Evolutionary conservation across 2,329 filamentous ascomycete genomes (phyloP), one percentile per base, ranked within the genome.

Genomic region (Ceratocystis diversiconidia): DNA sequence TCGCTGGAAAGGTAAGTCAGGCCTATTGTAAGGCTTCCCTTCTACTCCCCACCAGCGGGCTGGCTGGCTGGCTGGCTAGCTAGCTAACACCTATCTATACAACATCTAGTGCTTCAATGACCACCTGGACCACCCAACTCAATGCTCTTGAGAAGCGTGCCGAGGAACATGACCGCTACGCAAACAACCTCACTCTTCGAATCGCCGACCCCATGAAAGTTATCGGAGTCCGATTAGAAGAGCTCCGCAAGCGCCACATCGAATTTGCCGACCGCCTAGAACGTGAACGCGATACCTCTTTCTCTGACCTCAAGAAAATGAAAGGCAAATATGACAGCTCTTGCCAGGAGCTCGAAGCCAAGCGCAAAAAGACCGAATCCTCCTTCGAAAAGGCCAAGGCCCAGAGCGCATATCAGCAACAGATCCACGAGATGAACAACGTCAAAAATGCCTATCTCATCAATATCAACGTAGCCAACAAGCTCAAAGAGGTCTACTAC

Each of bases 381-480:
- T 85, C 91, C n/a, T 95, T 94, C 72, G 92, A 97, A 74, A 96
- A 96, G 77, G 78, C 84, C 69, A 99, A 96, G 78, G 91, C 92
- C 6, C 89, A 96, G 73, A 87, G 85, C 73, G 86, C 90, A 46
- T 99, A 95, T 75, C 90, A 95, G 72, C 90, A 96, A 73, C 92
- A 97, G 75, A 81, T 95, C 68, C 78, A 86, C 68, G 94, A 99
- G 71, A 97, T 97, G 94, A 89, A 94, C 76, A 99, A 99, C 73
- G 83, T 88, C 74, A 99, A 99, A 80, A 99, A 99, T 74, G 91
- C 89, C n/a, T 99, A 99, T 73, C 79, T 99, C 68, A 96, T 99
- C 72, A 83, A 85, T 68, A 96, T 99, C 77, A 95, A 95, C 73
- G 90, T 97, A 67, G 95, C 92, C 43, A 99, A 99, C 76, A 95